Base-by-base conservation (phyloP, 2,329 filamentous ascomycete genomes). In the Rachicladosporium sp. region DNA sequence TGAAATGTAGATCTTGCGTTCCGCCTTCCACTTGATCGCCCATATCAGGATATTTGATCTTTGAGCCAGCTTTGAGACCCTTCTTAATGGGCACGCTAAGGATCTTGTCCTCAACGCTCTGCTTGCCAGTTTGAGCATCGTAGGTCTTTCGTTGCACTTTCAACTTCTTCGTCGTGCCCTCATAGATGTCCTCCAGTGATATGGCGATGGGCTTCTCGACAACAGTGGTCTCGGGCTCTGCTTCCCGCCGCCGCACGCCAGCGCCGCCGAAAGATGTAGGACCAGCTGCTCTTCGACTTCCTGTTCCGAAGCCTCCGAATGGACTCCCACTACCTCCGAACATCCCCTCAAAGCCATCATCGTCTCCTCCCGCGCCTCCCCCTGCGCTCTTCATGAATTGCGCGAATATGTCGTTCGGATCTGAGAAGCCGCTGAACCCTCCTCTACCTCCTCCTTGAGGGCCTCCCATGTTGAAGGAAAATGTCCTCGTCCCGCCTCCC, bases 31-130 rank as follows among this genome's bases (percentile, higher is more conserved):
- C 87, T 60, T 96, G 88, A 62, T 98, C 91, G 8, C 91, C 91
- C n/a, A 98, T 88, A 32, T 89, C 87, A 56, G 83, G 84, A 59
- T 94, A 98, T 65, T 95, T 95, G 64, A 98, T 94, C 71, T 96
- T 98, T 56, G 85, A 93, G 23, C 91, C 91, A 52, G 93, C 88
- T 67, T 96, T 95, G 63, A 96, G 67, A 43, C 91, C 91, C 4
- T 86, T 80, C 67, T 95, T 96, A 66, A 98, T 94, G 35, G 87
- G 86, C 38, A 96, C 89, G 57, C 93, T 87, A 23, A 98, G 68
- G 11, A 95, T 85, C 55, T 88, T 83, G 53, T 98, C 91, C 44
- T 88, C 83, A 3, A 80, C 82, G 33, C 76, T 84, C 51, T 87
- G 78, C 68, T 93, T 94, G 42, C 86, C 86, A 1, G 73, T 79